Evolutionary conservation across 805 yeast species (phyloP), one percentile per base, ranked within the genome.

Genomic region (Metschnikowia kofuensis): DNA sequence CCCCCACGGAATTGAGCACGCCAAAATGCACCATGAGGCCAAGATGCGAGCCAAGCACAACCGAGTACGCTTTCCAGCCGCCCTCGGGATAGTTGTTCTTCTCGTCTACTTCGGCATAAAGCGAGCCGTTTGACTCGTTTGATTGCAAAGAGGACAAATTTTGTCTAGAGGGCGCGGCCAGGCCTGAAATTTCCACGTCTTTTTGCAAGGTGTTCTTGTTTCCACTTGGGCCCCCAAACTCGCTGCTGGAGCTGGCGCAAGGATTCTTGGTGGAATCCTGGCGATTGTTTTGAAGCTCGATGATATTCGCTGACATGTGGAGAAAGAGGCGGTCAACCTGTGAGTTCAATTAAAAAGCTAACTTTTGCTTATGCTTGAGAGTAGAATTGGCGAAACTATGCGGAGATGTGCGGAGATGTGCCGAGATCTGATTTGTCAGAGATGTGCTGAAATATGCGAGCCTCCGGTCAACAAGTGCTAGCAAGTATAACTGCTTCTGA

Each of bases 11-110:
- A 57, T 84, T 84, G 50, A 80, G 63, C 35, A 80, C 54, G 1
- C 90, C 89, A 49, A 82, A 76, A 38, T 72, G 70, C 2, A 79
- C 77, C 2, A 76, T 66, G 35, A 79, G 68, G 0, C 87, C 88
- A 38, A 78, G 61, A 56, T 82, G 82, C 3, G 80, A 70, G 2
- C 88, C 89, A 27, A 81, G 61, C 0, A 81, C 77, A 2, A 81
- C 84, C 3, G 64, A 50, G 68, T 82, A 80, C 0, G 88, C 87
- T 50, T 62, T 57, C 35, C 63, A 44, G 0, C 89, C 88, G 15
- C 88, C 88, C 54, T 84, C 85, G 0, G 86, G 86, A 46, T 58
- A 66, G 16, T 54, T 51, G 34, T 42, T 35, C 13, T 1, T 16
- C 15, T 45, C 44, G 7, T 40, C 26, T 26, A 35, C 6, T 10